Percentiles rank a stretch among this genome's conserved stretches.
These are phyloP conservation scores for Cornus florida DNA, from an alignment of 148 eudicot genomes.

Conservation along the genomic window DNA sequence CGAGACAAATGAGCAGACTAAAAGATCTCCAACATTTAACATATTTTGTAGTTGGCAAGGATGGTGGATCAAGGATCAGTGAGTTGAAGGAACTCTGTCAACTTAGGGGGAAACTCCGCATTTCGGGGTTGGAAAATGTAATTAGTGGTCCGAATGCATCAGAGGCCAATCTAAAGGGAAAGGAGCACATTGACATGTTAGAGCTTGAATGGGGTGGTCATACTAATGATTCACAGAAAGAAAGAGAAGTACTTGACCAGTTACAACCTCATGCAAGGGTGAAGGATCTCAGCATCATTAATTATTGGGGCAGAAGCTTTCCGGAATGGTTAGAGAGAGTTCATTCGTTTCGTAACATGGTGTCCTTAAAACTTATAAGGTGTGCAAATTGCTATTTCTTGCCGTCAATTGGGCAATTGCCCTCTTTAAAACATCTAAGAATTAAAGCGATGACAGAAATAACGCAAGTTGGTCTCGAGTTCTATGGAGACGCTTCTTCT, in stretches of 20 bases:
- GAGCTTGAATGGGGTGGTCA: constrained; percentile 8
- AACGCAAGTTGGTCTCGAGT: neutral
- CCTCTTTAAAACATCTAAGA: neutral
- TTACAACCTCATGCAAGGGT: neutral
- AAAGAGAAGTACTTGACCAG: neutral
- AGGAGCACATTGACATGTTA: neutral
- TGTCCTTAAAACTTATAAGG: no score
- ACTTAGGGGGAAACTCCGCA: constrained; percentile 1
- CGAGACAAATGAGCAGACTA: neutral
- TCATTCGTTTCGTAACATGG: no score
- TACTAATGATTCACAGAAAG: neutral
- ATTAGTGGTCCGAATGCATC: neutral
- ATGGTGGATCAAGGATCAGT: no score
- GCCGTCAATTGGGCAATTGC: constrained; percentile 1
- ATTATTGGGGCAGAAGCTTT: constrained; percentile 8
- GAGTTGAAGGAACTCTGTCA: no score
- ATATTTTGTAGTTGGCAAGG: no score
- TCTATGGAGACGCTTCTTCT: constrained; percentile 16
- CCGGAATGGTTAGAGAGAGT: constrained; percentile 8
- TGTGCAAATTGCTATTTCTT: no score
- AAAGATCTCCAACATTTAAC: no score
- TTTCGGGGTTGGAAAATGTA: neutral
- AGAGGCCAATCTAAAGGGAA: no score
- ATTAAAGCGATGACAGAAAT: neutral
- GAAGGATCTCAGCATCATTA: neutral